Evolutionary conservation across 163 green algal species (phyloP).

Genomic region (Chloromonas sp.): DNA sequence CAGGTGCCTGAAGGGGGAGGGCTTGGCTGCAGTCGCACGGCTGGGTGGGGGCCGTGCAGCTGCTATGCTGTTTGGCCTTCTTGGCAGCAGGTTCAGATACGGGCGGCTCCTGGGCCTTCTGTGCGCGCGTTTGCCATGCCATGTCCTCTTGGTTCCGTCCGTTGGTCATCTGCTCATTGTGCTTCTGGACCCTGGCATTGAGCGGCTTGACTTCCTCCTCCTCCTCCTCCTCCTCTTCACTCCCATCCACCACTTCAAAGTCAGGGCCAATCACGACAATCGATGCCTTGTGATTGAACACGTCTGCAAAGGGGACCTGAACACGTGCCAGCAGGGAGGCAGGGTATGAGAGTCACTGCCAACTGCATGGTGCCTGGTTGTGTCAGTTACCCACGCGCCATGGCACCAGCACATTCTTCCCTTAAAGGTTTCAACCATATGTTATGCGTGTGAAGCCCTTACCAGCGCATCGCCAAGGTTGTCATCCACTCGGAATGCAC

Average conservation of each 20-base stretch:
- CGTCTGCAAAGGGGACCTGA: conserved; percentile 59
- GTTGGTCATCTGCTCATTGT: conserved; percentile 3
- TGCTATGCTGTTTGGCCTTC: too few relatives aligned
- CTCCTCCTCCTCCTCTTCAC: conserved; percentile 33
- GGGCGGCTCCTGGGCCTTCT: too few relatives aligned
- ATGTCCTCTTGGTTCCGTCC: background rate
- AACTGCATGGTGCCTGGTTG: too few relatives aligned
- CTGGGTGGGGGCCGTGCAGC: too few relatives aligned
- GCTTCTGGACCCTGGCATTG: background rate
- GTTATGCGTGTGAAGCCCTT: too few relatives aligned
- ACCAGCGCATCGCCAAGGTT: conserved; percentile 74
- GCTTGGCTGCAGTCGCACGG: too few relatives aligned
- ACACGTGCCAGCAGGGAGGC: background rate
- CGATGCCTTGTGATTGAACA: conserved; percentile 89
- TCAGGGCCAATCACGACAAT: conserved; percentile 52
- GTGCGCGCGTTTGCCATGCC: background rate
- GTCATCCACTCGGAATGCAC: conserved; percentile 76
- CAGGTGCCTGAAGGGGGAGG: too few relatives aligned
- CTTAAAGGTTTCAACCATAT: too few relatives aligned
- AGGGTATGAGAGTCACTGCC: too few relatives aligned
- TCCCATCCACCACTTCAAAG: conserved; percentile 40
- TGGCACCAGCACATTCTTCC: too few relatives aligned
- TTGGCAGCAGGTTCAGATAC: too few relatives aligned
- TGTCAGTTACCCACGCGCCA: too few relatives aligned
- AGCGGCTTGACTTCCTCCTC: conserved; percentile 6